Conservation (phyloP, 768 basidiomycete species). For the Chlorophyllum brunneum region DNA sequence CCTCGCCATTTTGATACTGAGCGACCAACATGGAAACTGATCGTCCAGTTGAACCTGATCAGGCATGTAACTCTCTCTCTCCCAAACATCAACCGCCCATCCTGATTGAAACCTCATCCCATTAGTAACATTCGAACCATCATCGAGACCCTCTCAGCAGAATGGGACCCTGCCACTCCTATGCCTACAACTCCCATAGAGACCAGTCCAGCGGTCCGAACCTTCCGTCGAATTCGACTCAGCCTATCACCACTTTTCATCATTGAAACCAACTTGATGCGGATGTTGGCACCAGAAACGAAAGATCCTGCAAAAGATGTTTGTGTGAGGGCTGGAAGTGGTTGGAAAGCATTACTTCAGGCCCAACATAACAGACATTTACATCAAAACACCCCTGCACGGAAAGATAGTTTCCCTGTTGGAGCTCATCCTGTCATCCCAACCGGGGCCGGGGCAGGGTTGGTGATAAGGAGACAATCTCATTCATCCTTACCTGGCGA, state of each 20-base stretch:
- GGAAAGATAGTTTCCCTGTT: background rate
- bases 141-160: constrained; percentile 48
- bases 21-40: constrained; percentile 53
- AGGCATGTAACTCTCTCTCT: constrained; percentile 44
- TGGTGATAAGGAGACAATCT: constrained; percentile 16
- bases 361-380: constrained; percentile 13
- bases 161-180: constrained; percentile 33
- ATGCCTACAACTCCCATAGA: constrained; percentile 16
- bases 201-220: constrained; percentile 18
- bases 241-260: constrained; percentile 46
- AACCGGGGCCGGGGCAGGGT: background rate
- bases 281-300: constrained; percentile 45
- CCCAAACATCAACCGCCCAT: background rate
- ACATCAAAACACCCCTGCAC: background rate
- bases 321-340: constrained; percentile 52
- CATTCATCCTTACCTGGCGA: constrained; percentile 22
- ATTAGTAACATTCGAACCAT: constrained; percentile 59
- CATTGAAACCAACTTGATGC: constrained; percentile 50
- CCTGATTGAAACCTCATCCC: too few relatives aligned
- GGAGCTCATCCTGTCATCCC: background rate
- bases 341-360: constrained; percentile 51
- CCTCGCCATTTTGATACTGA: constrained; percentile 59
- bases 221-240: constrained; percentile 30
- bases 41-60: constrained; percentile 70
- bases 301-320: constrained; percentile 33